phyloP scores from a whole-genome alignment of 768 basidiomycete species.

The Scleroderma bovista region DNA sequence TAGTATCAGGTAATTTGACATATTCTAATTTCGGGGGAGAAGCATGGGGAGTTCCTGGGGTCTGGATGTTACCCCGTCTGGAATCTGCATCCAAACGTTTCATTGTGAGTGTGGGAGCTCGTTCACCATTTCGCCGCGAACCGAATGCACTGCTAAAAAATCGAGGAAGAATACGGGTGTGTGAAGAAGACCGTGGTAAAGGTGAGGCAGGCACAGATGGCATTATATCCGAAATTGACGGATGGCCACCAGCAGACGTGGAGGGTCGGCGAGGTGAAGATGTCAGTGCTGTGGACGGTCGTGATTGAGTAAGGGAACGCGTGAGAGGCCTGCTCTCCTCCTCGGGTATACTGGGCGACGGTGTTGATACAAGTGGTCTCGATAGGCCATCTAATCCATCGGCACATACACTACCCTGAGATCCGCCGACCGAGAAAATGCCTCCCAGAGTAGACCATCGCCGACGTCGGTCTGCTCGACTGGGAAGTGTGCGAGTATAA shows the following conservation, averaged over 20 bases:
- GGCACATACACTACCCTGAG: conserved; percentile 23
- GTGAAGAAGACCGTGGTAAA: conserved; percentile 31
- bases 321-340: conserved; percentile 14
- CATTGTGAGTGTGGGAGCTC: conserved; percentile 28
- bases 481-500: conserved; percentile 25
- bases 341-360: conserved; percentile 16
- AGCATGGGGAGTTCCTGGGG: conserved; percentile 39
- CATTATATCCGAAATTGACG: conserved; percentile 14
- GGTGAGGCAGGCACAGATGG: conserved; percentile 22
- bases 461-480: conserved; percentile 40
- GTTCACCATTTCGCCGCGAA: conserved; percentile 55
- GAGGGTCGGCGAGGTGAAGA: conserved; percentile 26
- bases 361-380: conserved; percentile 14
- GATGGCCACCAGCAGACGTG: conserved; percentile 26
- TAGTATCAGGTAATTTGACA: conserved; percentile 88
- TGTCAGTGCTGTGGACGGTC: conserved; percentile 9
- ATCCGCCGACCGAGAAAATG: conserved; percentile 28
- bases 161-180: conserved; percentile 67
- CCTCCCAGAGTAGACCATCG: conserved; percentile 70
- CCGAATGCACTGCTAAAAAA: conserved; percentile 62
- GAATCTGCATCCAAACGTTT: conserved; percentile 40
- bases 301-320: conserved; percentile 24
- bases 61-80: conserved; percentile 26
- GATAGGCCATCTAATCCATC: conserved; percentile 12
- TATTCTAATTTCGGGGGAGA: conserved; percentile 86